Conservation (phyloP, 352 stramenopile species). For the Globisporangium viniferum region DNA sequence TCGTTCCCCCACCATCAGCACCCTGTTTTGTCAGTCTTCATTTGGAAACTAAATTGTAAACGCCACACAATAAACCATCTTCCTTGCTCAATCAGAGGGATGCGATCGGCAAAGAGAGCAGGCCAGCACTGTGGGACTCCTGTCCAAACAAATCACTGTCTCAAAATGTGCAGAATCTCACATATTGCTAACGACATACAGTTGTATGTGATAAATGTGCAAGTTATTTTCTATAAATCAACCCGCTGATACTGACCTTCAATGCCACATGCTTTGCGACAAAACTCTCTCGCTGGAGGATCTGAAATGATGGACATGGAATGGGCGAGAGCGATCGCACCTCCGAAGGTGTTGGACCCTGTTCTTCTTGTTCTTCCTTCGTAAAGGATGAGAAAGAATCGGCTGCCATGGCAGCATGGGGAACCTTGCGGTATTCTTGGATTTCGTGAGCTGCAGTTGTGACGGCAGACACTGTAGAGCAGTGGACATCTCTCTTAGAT, state of each 20-base stretch:
- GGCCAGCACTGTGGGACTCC: neutral
- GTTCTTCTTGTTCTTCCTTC: neutral
- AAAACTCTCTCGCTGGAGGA: neutral
- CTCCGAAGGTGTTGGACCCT: neutral
- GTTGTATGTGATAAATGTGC: neutral
- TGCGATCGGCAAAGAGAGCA: neutral
- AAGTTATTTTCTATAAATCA: neutral
- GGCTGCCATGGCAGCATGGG: neutral
- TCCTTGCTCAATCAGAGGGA: neutral
- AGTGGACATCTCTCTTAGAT: neutral
- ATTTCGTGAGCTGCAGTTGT: neutral
- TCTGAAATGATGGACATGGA: slow-evolving; percentile 1
- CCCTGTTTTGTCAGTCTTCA: neutral
- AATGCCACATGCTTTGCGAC: neutral
- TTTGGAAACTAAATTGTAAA: neutral
- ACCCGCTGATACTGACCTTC: neutral
- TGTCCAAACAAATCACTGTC: neutral
- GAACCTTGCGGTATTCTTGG: neutral
- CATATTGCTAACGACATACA: neutral
- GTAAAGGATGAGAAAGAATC: neutral
- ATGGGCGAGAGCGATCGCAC: neutral
- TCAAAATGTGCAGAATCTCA: neutral
- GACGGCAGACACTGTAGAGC: too few relatives aligned
- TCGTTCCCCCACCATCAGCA: neutral
- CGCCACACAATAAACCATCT: neutral